These are phyloP conservation scores for Tolypocladium nubicola DNA, from an alignment of 2,329 filamentous ascomycete genomes.

Conservation along the genomic window DNA sequence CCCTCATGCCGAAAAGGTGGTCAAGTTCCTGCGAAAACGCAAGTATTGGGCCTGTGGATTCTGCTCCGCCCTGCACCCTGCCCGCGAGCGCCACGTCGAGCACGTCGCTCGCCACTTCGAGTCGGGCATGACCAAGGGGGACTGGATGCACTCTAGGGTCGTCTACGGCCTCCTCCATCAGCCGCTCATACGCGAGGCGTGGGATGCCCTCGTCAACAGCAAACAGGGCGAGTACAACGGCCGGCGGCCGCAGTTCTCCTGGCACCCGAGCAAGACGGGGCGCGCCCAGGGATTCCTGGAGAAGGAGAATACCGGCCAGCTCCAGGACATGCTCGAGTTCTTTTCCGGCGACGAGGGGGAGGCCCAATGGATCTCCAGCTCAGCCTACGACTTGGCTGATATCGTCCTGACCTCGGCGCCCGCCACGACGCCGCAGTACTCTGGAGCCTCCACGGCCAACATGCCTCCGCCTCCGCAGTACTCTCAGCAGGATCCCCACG, in stretches of 20 bases:
- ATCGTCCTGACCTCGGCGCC: constrained; percentile 27
- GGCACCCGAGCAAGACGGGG: constrained; percentile 46
- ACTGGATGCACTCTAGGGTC: constrained; percentile 61
- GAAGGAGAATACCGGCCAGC: constrained; percentile 50
- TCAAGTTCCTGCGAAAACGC: constrained; percentile 51
- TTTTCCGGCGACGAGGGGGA: constrained; percentile 48
- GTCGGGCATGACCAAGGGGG: constrained; percentile 47
- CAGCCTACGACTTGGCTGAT: constrained; percentile 47
- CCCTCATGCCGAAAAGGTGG: constrained; percentile 53
- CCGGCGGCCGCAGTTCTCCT: constrained; percentile 50
- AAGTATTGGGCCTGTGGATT: constrained; percentile 62
- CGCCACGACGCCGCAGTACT: constrained; percentile 19
- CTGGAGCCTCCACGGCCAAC: constrained; percentile 10
- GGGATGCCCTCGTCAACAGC: constrained; percentile 43
- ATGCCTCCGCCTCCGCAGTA: constrained; percentile 12
- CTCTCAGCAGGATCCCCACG: constrained; percentile 16
- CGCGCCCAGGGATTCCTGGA: constrained; percentile 48
- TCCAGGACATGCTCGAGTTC: constrained; percentile 56
- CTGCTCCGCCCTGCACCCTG: constrained; percentile 51
- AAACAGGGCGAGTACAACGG: constrained; percentile 44
- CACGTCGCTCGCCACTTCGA: constrained; percentile 61
- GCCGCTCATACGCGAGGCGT: constrained; percentile 48
- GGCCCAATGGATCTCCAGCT: constrained; percentile 43
- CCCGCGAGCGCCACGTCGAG: constrained; percentile 56
- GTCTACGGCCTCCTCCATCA: constrained; percentile 59